Percentiles rank a stretch among this genome's conserved stretches.
Conservation (phyloP, 2,329 filamentous ascomycete species). For the Fusarium austroafricanum region DNA sequence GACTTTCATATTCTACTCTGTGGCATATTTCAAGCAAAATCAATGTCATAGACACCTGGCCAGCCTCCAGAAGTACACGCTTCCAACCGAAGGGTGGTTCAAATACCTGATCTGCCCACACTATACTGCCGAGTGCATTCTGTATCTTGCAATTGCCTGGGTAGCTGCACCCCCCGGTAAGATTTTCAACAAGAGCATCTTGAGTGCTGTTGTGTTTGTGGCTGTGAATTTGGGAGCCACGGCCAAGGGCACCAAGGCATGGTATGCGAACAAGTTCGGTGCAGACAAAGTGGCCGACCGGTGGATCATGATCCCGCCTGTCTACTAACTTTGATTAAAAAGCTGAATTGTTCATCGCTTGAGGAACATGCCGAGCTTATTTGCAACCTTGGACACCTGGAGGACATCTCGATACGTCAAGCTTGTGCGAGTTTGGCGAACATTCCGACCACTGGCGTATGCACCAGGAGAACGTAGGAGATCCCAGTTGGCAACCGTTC, state of each 20-base stretch:
- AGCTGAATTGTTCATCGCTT: slow-evolving; percentile 51
- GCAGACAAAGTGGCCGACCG: slow-evolving; percentile 68
- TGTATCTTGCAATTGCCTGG: slow-evolving; percentile 84
- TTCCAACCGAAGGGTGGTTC: slow-evolving; percentile 81
- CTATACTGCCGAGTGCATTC: slow-evolving; percentile 87
- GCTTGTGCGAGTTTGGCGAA: slow-evolving; percentile 73
- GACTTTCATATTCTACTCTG: slow-evolving; percentile 72
- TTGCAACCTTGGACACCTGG: slow-evolving; percentile 79
- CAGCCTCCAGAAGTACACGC: slow-evolving; percentile 81
- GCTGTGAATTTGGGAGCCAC: slow-evolving; percentile 83
- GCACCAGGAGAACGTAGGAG: slow-evolving; percentile 65
- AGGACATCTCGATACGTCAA: slow-evolving; percentile 89
- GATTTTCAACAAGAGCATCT: slow-evolving; percentile 77
- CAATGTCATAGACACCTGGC: slow-evolving; percentile 77
- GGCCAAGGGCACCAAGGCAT: slow-evolving; percentile 79
- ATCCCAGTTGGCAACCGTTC: slow-evolving; percentile 78
- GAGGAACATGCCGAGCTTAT: slow-evolving; percentile 68
- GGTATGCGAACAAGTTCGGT: slow-evolving; percentile 84
- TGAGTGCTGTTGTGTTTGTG: slow-evolving; percentile 79
- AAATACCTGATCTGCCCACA: slow-evolving; percentile 82
- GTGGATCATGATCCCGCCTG: slow-evolving; percentile 81
- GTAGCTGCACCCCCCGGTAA: slow-evolving; percentile 75
- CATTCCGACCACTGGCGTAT: slow-evolving; percentile 64
- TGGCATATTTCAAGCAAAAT: slow-evolving; percentile 80
- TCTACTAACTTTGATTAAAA: slow-evolving; percentile 60